Conservation (phyloP, 176 grass and related monocot species). For the Coix lacrymajobi region DNA sequence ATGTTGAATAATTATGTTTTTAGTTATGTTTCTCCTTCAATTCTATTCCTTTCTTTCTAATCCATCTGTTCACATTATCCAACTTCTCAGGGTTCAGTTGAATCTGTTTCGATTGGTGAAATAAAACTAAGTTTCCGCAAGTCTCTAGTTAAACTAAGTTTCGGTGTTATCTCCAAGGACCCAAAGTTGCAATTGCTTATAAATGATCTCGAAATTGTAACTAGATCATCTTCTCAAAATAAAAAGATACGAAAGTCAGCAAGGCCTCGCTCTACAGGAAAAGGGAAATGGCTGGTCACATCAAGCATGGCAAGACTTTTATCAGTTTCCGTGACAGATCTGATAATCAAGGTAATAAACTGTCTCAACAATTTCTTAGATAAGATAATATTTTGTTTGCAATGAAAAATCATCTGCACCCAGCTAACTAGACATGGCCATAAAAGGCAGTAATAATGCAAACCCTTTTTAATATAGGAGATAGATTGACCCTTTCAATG, state of each 20-base stretch:
- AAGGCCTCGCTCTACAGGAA: slow-evolving; percentile 82
- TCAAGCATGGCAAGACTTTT: slow-evolving; percentile 80
- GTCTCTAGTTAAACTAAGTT: slow-evolving; percentile 90
- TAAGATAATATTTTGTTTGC: slow-evolving; percentile 37
- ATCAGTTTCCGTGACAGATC: slow-evolving; percentile 81
- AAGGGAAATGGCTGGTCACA: slow-evolving; percentile 96
- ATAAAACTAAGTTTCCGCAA: slow-evolving; percentile 98
- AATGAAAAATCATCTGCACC: not conserved
- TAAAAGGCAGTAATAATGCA: not conserved
- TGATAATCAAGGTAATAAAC: slow-evolving; percentile 83
- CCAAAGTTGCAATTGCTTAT: slow-evolving; percentile 91
- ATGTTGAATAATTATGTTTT: slow-evolving; percentile 6
- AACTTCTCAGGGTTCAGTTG: slow-evolving; percentile 69
- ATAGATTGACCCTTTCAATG: not conserved
- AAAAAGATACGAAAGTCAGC: slow-evolving; percentile 55
- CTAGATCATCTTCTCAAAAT: slow-evolving; percentile 51
- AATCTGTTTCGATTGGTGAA: slow-evolving; percentile 90
- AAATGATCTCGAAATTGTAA: slow-evolving; percentile 89
- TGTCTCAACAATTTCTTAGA: slow-evolving; percentile 1
- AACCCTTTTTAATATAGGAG: not conserved
- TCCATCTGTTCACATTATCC: not conserved
- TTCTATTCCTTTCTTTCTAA: slow-evolving; percentile 1
- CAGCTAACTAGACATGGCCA: not conserved
- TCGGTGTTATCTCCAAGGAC: slow-evolving; percentile 93
- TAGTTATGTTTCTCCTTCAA: slow-evolving; percentile 3